A percentile compares a stretch with the other conserved stretches of the same genome.
These are phyloP conservation scores for Rosa lucieae DNA, from an alignment of 306 rosid species.

Conservation along the genomic window DNA sequence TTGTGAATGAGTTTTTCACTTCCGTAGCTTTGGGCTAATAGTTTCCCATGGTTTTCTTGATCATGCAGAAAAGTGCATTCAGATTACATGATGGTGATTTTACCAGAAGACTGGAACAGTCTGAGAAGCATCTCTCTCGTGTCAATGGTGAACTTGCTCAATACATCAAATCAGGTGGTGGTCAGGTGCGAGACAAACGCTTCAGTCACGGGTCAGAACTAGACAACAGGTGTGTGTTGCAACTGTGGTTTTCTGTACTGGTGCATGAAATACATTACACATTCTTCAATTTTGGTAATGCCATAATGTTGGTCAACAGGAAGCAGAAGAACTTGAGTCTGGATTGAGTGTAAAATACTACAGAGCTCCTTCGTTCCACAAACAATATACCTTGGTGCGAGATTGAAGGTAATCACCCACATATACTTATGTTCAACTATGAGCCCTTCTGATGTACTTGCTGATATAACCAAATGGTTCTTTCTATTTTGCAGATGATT, in stretches of 20 bases:
- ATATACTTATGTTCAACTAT: neutral
- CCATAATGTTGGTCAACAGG: neutral
- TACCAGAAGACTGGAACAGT: constrained; percentile 52
- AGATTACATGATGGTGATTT: constrained; percentile 44
- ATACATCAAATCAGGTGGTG: constrained; percentile 43
- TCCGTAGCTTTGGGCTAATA: neutral
- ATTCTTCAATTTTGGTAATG: constrained; percentile 7
- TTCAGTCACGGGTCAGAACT: constrained; percentile 19
- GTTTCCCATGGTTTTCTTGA: constrained; percentile 20
- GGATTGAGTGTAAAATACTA: constrained; percentile 3
- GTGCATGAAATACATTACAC: constrained; percentile 6
- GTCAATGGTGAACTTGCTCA: constrained; percentile 59
- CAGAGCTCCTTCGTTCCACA: neutral
- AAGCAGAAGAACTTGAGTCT: constrained; percentile 16
- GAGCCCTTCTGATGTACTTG: neutral
- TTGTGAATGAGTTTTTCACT: neutral
- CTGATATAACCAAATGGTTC: neutral
- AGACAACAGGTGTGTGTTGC: constrained; percentile 22
- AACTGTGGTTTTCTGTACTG: neutral
- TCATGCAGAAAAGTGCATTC: constrained; percentile 41
- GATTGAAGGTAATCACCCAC: neutral
- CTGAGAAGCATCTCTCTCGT: constrained; percentile 58
- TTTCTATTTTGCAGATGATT: neutral
- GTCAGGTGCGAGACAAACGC: constrained; percentile 39
- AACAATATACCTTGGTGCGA: neutral